A percentile compares a stretch with the other conserved stretches of the same genome.
phyloP scores from a whole-genome alignment of 2,329 filamentous ascomycete species.

The Stagonosporopsis chrysanthemi region DNA sequence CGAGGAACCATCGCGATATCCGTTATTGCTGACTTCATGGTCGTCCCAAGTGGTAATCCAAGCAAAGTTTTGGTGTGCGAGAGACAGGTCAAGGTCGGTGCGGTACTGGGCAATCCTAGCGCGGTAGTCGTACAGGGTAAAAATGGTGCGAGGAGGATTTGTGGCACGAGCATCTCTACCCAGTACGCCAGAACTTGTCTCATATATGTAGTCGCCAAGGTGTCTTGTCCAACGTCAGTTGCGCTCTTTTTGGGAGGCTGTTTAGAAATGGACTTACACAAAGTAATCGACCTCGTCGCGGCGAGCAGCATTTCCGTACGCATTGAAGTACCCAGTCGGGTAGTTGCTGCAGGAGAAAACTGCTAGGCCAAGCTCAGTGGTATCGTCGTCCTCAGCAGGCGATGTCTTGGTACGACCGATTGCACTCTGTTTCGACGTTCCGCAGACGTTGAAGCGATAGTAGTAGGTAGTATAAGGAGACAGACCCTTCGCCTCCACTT shows the following conservation, averaged over 20 bases:
- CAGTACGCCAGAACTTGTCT: slow-evolving; percentile 24
- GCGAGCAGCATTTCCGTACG: slow-evolving; percentile 52
- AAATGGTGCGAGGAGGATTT: slow-evolving; percentile 32
- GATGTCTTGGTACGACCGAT: slow-evolving; percentile 75
- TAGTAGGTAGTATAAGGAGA: slow-evolving; percentile 71
- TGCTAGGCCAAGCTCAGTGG: slow-evolving; percentile 67
- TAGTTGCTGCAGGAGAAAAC: slow-evolving; percentile 73
- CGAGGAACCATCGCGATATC: slow-evolving; percentile 51
- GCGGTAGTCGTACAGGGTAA: slow-evolving; percentile 56
- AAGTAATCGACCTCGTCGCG: slow-evolving; percentile 55
- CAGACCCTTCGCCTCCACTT: slow-evolving; percentile 71
- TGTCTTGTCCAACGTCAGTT: slow-evolving; percentile 23
- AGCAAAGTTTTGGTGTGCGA: slow-evolving; percentile 50
- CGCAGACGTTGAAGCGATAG: slow-evolving; percentile 75
- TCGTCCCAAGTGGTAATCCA: slow-evolving; percentile 59
- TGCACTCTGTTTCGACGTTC: slow-evolving; percentile 66
- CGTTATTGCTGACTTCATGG: slow-evolving; percentile 53
- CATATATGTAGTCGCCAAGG: slow-evolving; percentile 56
- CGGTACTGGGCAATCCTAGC: slow-evolving; percentile 52
- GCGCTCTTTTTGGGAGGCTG: neutral
- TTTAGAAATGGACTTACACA: neutral
- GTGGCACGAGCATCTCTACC: slow-evolving; percentile 17
- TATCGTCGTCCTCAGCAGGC: slow-evolving; percentile 63
- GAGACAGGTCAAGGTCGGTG: slow-evolving; percentile 51
- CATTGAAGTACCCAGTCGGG: slow-evolving; percentile 59